A percentile compares a stretch with the other conserved stretches of the same genome.
Evolutionary conservation across 345 rosid genomes (phyloP).

Genomic region (Pistacia integerrima): DNA sequence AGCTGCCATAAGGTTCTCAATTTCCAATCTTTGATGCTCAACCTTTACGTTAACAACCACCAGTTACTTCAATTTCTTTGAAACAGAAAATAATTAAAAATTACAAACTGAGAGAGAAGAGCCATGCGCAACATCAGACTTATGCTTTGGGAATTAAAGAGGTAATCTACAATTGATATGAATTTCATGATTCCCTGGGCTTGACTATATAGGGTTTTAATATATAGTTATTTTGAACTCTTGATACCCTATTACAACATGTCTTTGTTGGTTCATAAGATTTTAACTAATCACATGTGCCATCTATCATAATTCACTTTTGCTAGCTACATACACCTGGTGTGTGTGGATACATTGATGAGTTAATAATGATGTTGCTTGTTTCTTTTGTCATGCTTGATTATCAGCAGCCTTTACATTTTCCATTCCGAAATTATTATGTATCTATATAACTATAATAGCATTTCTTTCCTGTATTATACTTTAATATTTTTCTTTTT

Average conservation of each 20-base stretch:
- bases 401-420: neutral
- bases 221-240: neutral
- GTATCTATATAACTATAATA: too few relatives aligned
- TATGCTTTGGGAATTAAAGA: conserved; percentile 98
- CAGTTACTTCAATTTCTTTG: conserved; percentile 19
- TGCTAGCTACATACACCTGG: neutral
- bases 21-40: conserved; percentile 5
- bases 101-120: conserved; percentile 76
- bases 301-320: too few relatives aligned
- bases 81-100: conserved; percentile 65
- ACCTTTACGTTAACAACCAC: conserved; percentile 19
- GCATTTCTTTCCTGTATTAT: neutral
- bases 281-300: neutral
- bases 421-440: too few relatives aligned
- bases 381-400: neutral
- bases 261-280: neutral
- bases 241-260: neutral
- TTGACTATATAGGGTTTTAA: conserved; percentile 8
- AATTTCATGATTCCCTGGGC: conserved; percentile 9
- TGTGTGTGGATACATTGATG: neutral
- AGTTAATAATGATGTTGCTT: neutral
- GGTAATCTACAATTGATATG: conserved; percentile 36
- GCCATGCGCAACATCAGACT: conserved; percentile 88
- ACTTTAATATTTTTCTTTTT: neutral
- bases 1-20: conserved; percentile 11